These are phyloP conservation scores for Ceratocystis destructans DNA, from an alignment of 2,329 filamentous ascomycete genomes.

Conservation along the genomic window DNA sequence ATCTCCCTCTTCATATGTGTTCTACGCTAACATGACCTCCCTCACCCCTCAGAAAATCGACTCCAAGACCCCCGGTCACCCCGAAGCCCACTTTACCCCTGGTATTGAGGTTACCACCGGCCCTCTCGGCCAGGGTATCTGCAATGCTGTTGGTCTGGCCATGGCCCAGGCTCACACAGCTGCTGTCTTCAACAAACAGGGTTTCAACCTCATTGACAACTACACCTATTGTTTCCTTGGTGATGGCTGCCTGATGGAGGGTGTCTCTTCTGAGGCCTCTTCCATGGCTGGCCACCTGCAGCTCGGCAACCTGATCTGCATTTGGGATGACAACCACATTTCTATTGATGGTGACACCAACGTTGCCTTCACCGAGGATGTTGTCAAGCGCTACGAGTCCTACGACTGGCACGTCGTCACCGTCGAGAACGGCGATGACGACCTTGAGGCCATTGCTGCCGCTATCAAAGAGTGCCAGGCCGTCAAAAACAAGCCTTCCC, in stretches of 20 bases:
- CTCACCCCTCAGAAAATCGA: constrained; percentile 33
- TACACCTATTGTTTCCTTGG: constrained; percentile 95
- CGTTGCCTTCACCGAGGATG: constrained; percentile 92
- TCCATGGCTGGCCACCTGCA: constrained; percentile 91
- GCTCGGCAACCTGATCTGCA: constrained; percentile 89
- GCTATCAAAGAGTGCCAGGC: constrained; percentile 75
- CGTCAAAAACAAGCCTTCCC: constrained; percentile 88
- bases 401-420: constrained; percentile 89
- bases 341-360: constrained; percentile 91
- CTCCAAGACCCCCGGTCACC: constrained; percentile 85
- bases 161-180: constrained; percentile 89
- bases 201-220: constrained; percentile 84
- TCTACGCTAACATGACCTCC: constrained; percentile 14
- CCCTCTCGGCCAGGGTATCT: constrained; percentile 91
- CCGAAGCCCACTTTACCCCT: constrained; percentile 90
- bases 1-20: neutral
- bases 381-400: constrained; percentile 82
- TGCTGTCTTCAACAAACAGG: constrained; percentile 91
- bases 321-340: constrained; percentile 99
- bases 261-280: constrained; percentile 83
- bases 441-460: constrained; percentile 74
- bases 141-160: constrained; percentile 93
- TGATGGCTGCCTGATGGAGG: constrained; percentile 98
- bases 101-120: constrained; percentile 97
- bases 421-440: constrained; percentile 77